A percentile compares a stretch with the other conserved stretches of the same genome.
These are phyloP conservation scores for Stipa capillata DNA, from an alignment of 176 grass and related monocot genomes.

Conservation along the genomic window DNA sequence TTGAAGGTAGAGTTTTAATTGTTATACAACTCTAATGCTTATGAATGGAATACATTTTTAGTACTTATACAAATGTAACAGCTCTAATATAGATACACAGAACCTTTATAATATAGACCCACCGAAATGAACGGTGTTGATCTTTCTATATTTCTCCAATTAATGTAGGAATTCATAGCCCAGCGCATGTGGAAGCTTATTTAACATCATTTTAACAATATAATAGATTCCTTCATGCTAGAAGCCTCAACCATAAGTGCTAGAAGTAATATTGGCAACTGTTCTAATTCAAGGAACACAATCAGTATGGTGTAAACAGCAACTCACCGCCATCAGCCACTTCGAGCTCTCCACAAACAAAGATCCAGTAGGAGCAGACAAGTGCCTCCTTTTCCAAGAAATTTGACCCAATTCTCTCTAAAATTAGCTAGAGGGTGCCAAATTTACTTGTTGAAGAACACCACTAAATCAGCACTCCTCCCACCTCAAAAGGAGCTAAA, in stretches of 20 bases:
- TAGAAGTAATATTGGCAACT: not conserved
- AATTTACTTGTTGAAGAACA: not conserved
- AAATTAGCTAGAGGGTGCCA: not conserved
- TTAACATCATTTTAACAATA: too few relatives aligned
- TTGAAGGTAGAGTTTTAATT: too few relatives aligned
- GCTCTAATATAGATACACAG: too few relatives aligned
- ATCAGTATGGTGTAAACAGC: not conserved
- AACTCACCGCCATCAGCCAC: conserved; percentile 30
- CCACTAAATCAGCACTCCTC: not conserved
- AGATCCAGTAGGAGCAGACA: not conserved
- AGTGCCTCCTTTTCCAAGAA: not conserved
- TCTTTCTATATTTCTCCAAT: too few relatives aligned
- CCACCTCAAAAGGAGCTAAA: not conserved
- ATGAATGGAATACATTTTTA: too few relatives aligned
- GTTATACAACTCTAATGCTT: too few relatives aligned
- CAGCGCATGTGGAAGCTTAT: too few relatives aligned
- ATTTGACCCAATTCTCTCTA: not conserved
- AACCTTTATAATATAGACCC: too few relatives aligned
- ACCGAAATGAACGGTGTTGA: too few relatives aligned
- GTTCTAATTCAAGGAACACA: not conserved
- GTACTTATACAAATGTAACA: too few relatives aligned
- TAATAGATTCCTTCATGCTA: not conserved
- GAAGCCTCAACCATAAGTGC: not conserved
- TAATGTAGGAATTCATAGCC: too few relatives aligned
- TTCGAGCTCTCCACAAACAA: not conserved